Base-by-base conservation (phyloP, 2,329 filamentous ascomycete species). In the Calonectria pseudoreteaudii region DNA sequence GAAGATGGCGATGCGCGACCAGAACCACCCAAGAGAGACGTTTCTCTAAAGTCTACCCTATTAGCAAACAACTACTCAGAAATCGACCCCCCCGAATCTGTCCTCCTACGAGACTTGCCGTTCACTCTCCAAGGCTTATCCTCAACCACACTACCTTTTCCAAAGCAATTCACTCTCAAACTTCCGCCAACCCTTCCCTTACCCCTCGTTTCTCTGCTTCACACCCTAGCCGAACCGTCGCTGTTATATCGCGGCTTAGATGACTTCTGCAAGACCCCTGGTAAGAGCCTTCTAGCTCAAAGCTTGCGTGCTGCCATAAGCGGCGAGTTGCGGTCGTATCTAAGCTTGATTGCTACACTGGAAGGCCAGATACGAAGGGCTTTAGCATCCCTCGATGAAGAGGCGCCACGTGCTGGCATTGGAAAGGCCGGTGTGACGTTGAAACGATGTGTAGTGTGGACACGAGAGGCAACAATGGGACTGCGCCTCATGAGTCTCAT, bases 391-490 rank as follows among this genome's bases (percentile, higher is more conserved):
- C 86, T 97, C n/a, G 92, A 94, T 76, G 91, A 94, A 66, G 87
- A 88, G 2, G 90, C 91, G 5, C 91, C 94, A 3, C 89, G 93
- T 60, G 90, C 91, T 56, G 93, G 93, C 2, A 92, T 97, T 68
- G 93, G 95, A 8, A 97, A 96, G 80, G 93, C 94, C 0, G 95
- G 96, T 2, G 96, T 99, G 18, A 99, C 97, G 0, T 87, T 99
- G 66, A 98, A 98, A 84, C 90, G 97, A 82, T 98, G 96, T 80
- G 94, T 99, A 3, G 94, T 99, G 30, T 99, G 97, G 97, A 98
- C 96, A 11, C 92, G 96, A 78, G 97, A 99, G 84, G 95, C 97
- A 9, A 99, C 97, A 1, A 97, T 98, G 93, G 97, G 96, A 0
- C 86, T 99, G 78, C 92, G 97, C 20, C 87, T 99, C 70, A 96